Conservation (phyloP, 2,329 filamentous ascomycete genomes). For the Setomelanomma holmii region DNA sequence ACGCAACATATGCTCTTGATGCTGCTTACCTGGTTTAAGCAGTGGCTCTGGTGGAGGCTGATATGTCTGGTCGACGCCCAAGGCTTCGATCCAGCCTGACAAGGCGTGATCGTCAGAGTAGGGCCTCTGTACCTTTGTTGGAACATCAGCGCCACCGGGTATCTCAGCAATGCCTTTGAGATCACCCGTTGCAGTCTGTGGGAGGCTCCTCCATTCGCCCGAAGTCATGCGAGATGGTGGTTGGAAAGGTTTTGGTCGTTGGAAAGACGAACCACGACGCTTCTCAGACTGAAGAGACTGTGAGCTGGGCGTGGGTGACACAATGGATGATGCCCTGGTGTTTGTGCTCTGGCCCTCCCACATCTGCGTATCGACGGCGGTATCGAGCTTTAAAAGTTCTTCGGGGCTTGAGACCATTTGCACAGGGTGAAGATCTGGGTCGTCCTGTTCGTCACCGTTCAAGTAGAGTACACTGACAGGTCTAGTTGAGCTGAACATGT, state of each 20-base stretch:
- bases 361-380: conserved; percentile 48
- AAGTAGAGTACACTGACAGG: conserved; percentile 81
- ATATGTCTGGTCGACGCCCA: conserved; percentile 88
- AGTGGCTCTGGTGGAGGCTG: conserved; percentile 76
- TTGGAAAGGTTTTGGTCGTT: conserved; percentile 53
- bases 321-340: conserved; percentile 63
- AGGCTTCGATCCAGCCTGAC: conserved; percentile 85
- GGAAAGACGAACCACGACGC: conserved; percentile 52
- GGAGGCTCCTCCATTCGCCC: conserved; percentile 66
- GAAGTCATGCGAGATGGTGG: conserved; percentile 55
- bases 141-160: conserved; percentile 56
- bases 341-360: conserved; percentile 60
- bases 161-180: conserved; percentile 53
- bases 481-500: conserved; percentile 87
- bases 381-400: conserved; percentile 64
- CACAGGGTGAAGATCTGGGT: conserved; percentile 80
- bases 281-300: conserved; percentile 52
- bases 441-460: conserved; percentile 77
- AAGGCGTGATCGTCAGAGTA: conserved; percentile 69
- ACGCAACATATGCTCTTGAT: conserved; percentile 5
- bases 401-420: conserved; percentile 71
- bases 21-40: conserved; percentile 66
- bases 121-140: conserved; percentile 63
- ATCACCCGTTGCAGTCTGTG: conserved; percentile 61
- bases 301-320: conserved; percentile 58